Evolutionary conservation across 495 filamentous ascomycete genomes (phyloP), one percentile per base, ranked within the genome.

Genomic region (Coniosporium apollinis): DNA sequence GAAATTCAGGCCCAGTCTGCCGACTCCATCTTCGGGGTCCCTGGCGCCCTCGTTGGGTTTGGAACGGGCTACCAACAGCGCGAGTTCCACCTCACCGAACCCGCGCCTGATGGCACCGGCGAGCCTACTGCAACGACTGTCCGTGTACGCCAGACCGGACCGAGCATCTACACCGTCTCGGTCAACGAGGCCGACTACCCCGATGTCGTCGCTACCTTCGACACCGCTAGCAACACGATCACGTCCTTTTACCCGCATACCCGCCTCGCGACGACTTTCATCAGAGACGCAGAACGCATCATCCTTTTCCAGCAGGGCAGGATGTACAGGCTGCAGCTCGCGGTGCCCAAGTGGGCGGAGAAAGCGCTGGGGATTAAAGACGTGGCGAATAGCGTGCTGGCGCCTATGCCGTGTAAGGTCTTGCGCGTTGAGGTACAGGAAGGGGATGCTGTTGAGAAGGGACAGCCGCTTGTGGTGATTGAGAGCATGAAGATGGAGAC

Each of bases 401-500:
- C 86, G 17, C 86, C 86, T 1, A 94, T 94, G 86, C 86, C 86
- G 8, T 93, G 86, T 58, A 94, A 93, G 60, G 72, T 94, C 4
- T 57, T 94, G 40, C 69, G 82, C 34, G 83, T 91, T 20, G 77
- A 86, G 52, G 81, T 87, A 36, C 56, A 70, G 36, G 82, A 77
- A 37, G 91, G 89, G 0, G 75, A 86, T 42, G 57, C 50, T 33
- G 87, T 96, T 25, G 69, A 74, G 50, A 91, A 85, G 58, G 86
- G 85, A 34, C 74, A 91, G 46, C 70, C 82, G 14, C 59, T 97
- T 42, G 83, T 96, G 28, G 86, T 97, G 1, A 92, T 97, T 50
- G 89, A 97, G 59, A 94, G 87, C 38, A 97, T 97, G 89, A 97
- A 97, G 68, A 97, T 97, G 89, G 89, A 97, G 59, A 97, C 84